These are phyloP conservation scores for Chalciporus chontae DNA, from an alignment of 768 basidiomycete genomes.

Conservation along the genomic window DNA sequence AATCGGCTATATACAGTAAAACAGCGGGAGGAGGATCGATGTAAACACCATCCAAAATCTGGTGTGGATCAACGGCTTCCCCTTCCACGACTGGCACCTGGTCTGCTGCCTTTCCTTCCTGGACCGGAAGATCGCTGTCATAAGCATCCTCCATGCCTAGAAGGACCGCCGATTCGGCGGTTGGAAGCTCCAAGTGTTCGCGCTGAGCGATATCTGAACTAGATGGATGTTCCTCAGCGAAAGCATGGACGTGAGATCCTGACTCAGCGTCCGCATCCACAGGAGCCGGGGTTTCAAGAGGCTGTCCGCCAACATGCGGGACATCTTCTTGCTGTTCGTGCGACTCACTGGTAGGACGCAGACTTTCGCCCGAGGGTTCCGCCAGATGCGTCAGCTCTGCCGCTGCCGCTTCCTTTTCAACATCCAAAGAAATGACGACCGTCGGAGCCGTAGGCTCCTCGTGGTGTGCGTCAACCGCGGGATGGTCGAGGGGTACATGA, in stretches of 20 bases:
- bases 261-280: slow-evolving; percentile 4
- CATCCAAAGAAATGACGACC: slow-evolving; percentile 3
- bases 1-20: slow-evolving; percentile 42
- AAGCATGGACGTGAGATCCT: slow-evolving; percentile 1
- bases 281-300: slow-evolving; percentile 4
- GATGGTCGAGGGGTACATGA: slow-evolving; percentile 14
- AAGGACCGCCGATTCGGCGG: slow-evolving; percentile 10
- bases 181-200: slow-evolving; percentile 6
- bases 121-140: not conserved
- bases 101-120: slow-evolving; percentile 13
- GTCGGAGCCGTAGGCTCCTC: slow-evolving; percentile 13
- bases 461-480: slow-evolving; percentile 12
- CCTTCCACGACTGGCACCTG: slow-evolving; percentile 8
- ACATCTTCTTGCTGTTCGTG: slow-evolving; percentile 12
- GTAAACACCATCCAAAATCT: slow-evolving; percentile 64
- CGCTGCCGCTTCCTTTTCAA: not conserved
- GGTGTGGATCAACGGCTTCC: slow-evolving; percentile 43
- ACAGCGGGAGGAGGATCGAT: slow-evolving; percentile 75
- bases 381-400: slow-evolving; percentile 6
- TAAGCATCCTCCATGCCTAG: slow-evolving; percentile 5
- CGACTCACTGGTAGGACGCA: slow-evolving; percentile 19
- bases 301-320: slow-evolving; percentile 2
- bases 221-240: slow-evolving; percentile 4
- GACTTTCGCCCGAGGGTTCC: slow-evolving; percentile 5
- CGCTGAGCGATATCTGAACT: slow-evolving; percentile 10